phyloP scores from a whole-genome alignment of 2,329 filamentous ascomycete species.

The Diaporthe amygdali region DNA sequence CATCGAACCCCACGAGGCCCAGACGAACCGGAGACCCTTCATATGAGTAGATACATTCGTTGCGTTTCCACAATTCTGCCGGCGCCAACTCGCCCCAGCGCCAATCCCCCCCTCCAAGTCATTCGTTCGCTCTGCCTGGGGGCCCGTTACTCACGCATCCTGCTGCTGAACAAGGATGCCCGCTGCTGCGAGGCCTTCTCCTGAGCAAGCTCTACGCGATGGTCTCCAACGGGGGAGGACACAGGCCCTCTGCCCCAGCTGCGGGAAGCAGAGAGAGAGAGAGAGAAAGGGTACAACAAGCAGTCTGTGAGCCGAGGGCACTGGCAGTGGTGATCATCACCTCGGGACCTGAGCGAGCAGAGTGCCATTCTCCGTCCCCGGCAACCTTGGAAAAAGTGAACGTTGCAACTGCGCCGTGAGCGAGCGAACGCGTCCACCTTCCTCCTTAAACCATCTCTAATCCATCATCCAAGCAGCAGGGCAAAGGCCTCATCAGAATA shows the following conservation, averaged over 20 bases:
- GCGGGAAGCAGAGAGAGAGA: not conserved
- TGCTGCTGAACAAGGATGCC: slow-evolving; percentile 14
- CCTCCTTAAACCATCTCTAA: not conserved
- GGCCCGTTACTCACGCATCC: slow-evolving; percentile 10
- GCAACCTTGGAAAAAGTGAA: not conserved
- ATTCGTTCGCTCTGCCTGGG: slow-evolving; percentile 3
- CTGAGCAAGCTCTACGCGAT: slow-evolving; percentile 5
- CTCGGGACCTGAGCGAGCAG: slow-evolving; percentile 11
- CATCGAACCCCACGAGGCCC: not conserved
- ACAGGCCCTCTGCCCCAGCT: not conserved
- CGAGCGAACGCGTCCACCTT: not conserved
- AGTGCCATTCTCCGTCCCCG: not conserved
- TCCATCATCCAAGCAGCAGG: not conserved
- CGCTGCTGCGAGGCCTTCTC: slow-evolving; percentile 5
- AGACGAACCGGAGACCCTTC: not conserved
- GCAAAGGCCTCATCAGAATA: not conserved
- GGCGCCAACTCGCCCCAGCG: slow-evolving; percentile 1
- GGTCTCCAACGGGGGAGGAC: slow-evolving; percentile 4
- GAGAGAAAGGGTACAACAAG: no score
- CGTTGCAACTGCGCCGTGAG: slow-evolving; percentile 1
- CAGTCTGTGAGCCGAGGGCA: not conserved
- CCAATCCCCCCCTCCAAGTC: not conserved
- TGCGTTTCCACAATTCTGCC: slow-evolving; percentile 7
- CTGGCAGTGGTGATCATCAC: not conserved
- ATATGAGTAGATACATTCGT: not conserved